Base-by-base conservation (phyloP, 345 rosid species). In the Barbarea vulgaris region DNA sequence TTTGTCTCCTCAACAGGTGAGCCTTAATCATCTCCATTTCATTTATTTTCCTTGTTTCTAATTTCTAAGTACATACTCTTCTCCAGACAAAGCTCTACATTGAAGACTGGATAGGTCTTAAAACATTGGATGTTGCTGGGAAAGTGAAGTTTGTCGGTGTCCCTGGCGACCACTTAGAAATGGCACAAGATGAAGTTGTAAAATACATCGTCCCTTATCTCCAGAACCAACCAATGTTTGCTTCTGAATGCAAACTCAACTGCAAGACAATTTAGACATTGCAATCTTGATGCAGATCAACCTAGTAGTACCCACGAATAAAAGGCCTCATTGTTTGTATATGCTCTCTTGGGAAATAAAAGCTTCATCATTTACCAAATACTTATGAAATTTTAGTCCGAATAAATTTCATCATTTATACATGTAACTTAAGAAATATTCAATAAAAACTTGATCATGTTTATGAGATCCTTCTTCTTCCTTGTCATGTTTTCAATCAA, bases 41-140 rank as follows among this genome's bases (percentile, higher is more conserved):
- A 9, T 55, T 13, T 50, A 11, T 10, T 64, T 22, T 1, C n/a
- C 11, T 58, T 19, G 6, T 50, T 3, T 9, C 50, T 67, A 46
- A 53, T 56, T 27, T 64, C 17, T 30, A 33, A 64, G 9, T 15
- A 22, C 12, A 47, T 19, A 25, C 27, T 44, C 2, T 27, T 42
- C 13, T 77, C 73, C 85, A 93, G 98, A 93, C 97, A 59, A 79
- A 83, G 63, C 90, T 93, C 44, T 93, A 93, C 63, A 80, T 19
- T 0, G 97, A 91, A 75, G 98, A 93, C 67, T 93, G 98, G 97
- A 93, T 93, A 24, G 97, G 97, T 52, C 89, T 93, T 30, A 86
- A 82, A 74, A 67, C 83, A 1, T 65, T 93, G 41, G 87, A 93
- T 68, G 85, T 36, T 48, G 87, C 85, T 14, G 90, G 96, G 70